These are phyloP conservation scores for Chaetomiaceae sp. DNA, from an alignment of 2,329 filamentous ascomycete species.

Conservation along the genomic window DNA sequence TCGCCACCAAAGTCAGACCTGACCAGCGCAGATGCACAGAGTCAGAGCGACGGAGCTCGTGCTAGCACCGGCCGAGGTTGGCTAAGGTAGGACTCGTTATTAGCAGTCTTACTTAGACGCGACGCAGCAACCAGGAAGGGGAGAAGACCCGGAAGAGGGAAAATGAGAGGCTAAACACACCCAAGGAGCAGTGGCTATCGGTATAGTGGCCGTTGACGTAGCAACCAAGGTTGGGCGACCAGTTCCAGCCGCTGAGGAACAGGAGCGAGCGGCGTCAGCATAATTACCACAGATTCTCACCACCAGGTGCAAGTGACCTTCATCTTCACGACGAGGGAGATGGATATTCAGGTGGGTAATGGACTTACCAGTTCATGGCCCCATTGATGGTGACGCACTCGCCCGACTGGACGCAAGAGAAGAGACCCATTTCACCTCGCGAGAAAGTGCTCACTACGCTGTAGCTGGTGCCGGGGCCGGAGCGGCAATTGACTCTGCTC, in stretches of 20 bases:
- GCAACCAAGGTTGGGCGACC: background rate
- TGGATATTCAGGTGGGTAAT: no score
- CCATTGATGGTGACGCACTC: background rate
- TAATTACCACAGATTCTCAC: no score
- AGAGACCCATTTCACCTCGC: no score
- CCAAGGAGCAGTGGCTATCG: background rate
- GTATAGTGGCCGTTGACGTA: constrained; percentile 6
- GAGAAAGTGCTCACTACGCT: background rate
- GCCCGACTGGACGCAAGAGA: background rate
- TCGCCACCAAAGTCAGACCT: no score
- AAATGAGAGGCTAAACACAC: background rate
- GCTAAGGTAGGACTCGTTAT: background rate
- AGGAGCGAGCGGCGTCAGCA: no score
- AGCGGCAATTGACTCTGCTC: background rate
- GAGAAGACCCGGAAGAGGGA: no score
- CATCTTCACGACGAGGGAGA: no score
- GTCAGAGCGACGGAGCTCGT: no score
- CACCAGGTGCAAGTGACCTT: no score
- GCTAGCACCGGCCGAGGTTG: background rate
- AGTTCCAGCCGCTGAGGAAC: background rate
- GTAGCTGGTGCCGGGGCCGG: background rate
- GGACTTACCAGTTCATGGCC: background rate
- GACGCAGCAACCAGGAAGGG: no score
- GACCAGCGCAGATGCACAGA: no score
- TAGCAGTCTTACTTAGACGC: no score